Percentiles rank a stretch among this genome's conserved stretches.
Evolutionary conservation across 2,329 filamentous ascomycete genomes (phyloP).

Genomic region (Aspergillus transmontanensis): DNA sequence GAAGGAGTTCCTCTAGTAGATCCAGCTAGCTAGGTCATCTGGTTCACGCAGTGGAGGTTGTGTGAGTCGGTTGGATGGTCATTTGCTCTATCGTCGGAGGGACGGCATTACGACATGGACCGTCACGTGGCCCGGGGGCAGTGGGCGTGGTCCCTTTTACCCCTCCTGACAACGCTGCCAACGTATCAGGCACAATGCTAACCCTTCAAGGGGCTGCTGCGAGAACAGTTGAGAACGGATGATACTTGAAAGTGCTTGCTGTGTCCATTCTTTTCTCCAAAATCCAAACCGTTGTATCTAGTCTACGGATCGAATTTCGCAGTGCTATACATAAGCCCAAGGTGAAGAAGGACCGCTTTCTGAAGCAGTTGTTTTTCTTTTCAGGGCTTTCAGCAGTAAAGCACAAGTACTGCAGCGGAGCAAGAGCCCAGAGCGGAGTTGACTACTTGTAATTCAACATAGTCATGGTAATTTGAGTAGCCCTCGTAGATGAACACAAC

Average conservation of each 20-base stretch:
- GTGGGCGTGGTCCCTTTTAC: not conserved
- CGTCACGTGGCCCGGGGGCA: conserved; percentile 12
- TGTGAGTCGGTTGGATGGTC: not conserved
- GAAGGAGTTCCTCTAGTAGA: not conserved
- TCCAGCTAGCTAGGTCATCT: conserved; percentile 1
- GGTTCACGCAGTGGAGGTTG: not conserved
- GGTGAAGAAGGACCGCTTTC: not conserved
- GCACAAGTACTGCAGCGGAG: not conserved
- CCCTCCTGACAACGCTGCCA: conserved; percentile 8
- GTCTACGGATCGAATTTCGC: not conserved
- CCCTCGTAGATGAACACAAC: not conserved
- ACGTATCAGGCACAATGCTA: not conserved
- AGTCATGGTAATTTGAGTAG: not conserved
- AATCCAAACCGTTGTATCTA: not conserved
- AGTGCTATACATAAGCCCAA: not conserved
- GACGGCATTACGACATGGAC: conserved; percentile 16
- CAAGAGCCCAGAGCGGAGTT: not conserved
- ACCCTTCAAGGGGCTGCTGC: not conserved
- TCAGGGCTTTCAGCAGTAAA: not conserved
- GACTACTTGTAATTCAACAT: not conserved
- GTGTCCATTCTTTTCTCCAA: not conserved
- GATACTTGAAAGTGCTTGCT: not conserved
- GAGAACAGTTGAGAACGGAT: not conserved
- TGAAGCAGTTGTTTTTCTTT: not conserved
- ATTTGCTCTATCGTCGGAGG: conserved; percentile 1